Evolutionary conservation across 129 eudicot species (phyloP), one percentile per base, ranked within the genome.

Genomic region (Mikania micrantha): DNA sequence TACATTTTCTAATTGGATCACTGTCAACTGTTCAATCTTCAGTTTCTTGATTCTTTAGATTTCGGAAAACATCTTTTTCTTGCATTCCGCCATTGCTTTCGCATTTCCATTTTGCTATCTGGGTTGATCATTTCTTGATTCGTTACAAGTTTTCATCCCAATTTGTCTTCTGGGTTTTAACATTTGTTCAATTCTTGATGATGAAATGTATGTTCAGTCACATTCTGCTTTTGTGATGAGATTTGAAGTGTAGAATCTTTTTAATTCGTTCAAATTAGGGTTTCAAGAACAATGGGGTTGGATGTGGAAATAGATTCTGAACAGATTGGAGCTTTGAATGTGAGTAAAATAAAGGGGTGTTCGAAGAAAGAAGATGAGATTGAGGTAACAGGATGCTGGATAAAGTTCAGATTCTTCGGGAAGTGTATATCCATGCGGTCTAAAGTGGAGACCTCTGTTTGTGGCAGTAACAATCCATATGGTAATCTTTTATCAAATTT

Each of bases 391-490:
- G 71, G 91, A 3, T 85, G 95, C 62, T 88, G 95, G 91, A 45
- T 82, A 22, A 88, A 73, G 69, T 88, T 88, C 66, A 69, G 79
- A 60, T 73, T 85, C 56, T 80, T 88, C 16, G 91, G 95, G 47
- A 77, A 84, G 67, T 88, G 95, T 74, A 71, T 85, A 59, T 67
- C 91, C 56, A 62, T 83, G 48, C 76, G 84, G 86, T 54, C 91
- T 29, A 82, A 88, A 75, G 82, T 82, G 65, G 91, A 88, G 48
- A 72, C 67, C 75, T 82, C 95, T 19, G 63, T 69, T 60, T 84
- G 87, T 77, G 87, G 83, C 28, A 69, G 66, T 45, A 77, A 58
- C 61, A 58, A 68, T 17, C 74, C 81, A 52, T 41, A 65, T 67
- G 95, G 95, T 87, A 87, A 41, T 2, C 21, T n/a, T 54, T 74